Conservation (phyloP, 2,329 filamentous ascomycete genomes). For the Meredithiella fracta region DNA sequence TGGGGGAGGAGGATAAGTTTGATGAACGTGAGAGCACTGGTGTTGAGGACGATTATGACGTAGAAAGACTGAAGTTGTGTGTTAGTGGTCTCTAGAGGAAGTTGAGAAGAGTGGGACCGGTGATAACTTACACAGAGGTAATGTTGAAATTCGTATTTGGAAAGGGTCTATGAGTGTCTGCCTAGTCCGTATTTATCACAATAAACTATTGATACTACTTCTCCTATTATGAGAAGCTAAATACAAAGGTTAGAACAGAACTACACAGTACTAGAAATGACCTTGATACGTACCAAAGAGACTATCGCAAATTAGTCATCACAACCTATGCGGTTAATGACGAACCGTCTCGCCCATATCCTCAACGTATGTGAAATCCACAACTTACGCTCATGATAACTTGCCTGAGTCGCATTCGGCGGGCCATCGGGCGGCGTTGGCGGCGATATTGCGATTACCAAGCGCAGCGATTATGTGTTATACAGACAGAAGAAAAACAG, state of each 20-base stretch:
- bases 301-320: slow-evolving; percentile 19
- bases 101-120: background rate
- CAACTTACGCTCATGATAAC: slow-evolving; percentile 10
- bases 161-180: slow-evolving; percentile 11
- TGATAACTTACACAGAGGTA: slow-evolving; percentile 14
- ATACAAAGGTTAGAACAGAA: slow-evolving; percentile 2
- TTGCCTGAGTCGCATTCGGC: background rate
- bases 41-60: slow-evolving; percentile 21
- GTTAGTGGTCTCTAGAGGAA: background rate
- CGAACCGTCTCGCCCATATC: slow-evolving; percentile 17
- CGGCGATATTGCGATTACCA: background rate
- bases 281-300: slow-evolving; percentile 16
- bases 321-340: slow-evolving; percentile 18
- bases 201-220: slow-evolving; percentile 2
- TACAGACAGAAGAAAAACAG: too few relatives aligned
- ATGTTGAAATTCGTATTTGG: background rate
- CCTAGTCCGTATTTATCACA: slow-evolving; percentile 16
- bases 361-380: slow-evolving; percentile 16
- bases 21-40: slow-evolving; percentile 18
- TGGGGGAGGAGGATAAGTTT: slow-evolving; percentile 24
- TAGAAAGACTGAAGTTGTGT: slow-evolving; percentile 19
- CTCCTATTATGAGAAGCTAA: slow-evolving; percentile 6
- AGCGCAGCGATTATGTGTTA: too few relatives aligned
- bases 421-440: background rate
- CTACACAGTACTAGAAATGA: background rate